These are phyloP conservation scores for Dactylellina cionopaga DNA, from an alignment of 2,329 filamentous ascomycete species.

Conservation along the genomic window DNA sequence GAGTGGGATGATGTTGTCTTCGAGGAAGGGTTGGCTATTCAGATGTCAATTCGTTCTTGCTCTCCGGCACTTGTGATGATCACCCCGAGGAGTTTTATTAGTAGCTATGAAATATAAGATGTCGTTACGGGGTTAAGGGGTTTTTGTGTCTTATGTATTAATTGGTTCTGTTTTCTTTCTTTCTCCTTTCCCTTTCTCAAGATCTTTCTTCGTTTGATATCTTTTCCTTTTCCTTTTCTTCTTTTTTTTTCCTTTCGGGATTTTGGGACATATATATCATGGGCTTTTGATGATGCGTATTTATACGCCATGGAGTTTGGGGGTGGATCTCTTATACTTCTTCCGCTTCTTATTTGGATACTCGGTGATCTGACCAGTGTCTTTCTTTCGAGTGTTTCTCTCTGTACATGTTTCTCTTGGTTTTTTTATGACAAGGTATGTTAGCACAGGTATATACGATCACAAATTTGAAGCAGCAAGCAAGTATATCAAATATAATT, in stretches of 20 bases:
- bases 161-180: not conserved
- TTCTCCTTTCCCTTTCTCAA: not conserved
- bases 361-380: not conserved
- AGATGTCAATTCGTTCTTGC: constrained; percentile 31
- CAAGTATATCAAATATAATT: too few species aligned
- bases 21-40: constrained; percentile 40
- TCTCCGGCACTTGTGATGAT: constrained; percentile 29
- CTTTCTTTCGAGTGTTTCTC: not conserved
- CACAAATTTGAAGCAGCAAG: too few species aligned
- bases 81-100: constrained; percentile 29
- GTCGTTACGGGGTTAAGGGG: not conserved
- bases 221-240: not conserved
- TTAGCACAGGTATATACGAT: too few species aligned
- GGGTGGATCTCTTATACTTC: too few species aligned
- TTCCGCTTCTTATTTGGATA: constrained; percentile 13
- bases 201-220: not conserved
- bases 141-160: not conserved
- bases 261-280: constrained; percentile 3
- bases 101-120: constrained; percentile 29
- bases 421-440: too few species aligned
- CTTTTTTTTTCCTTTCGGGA: not conserved
- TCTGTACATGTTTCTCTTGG: not conserved
- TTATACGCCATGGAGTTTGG: constrained; percentile 3
- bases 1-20: constrained; percentile 40
- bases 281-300: constrained; percentile 4